A percentile compares a stretch with the other conserved stretches of the same genome.
phyloP scores from a whole-genome alignment of 371 early-diverging fungal genomes.

The Cokeromyces recurvatus region DNA sequence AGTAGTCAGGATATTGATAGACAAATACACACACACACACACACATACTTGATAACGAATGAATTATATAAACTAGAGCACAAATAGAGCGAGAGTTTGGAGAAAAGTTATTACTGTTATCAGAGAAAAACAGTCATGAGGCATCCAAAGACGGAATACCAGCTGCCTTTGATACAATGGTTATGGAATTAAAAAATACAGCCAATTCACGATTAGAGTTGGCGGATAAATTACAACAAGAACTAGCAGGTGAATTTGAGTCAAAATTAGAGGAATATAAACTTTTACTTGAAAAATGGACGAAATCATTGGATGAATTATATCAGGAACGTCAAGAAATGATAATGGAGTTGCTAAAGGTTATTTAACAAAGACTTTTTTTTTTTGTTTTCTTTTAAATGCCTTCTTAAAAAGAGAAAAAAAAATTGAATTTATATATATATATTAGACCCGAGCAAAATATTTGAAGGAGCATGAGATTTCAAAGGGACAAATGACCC shows the following conservation, averaged over 20 bases:
- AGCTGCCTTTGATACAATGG: conserved; percentile 15
- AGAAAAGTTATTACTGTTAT: conserved; percentile 20
- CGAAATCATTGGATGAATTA: conserved; percentile 3
- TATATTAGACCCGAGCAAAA: conserved; percentile 11
- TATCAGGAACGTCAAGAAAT: conserved; percentile 11
- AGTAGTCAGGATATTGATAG: too few relatives aligned
- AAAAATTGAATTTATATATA: background rate
- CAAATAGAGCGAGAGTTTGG: conserved; percentile 32
- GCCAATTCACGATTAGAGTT: conserved; percentile 35
- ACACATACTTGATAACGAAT: too few relatives aligned
- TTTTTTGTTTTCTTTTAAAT: too few relatives aligned
- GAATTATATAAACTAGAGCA: too few relatives aligned
- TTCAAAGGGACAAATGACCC: conserved; percentile 8
- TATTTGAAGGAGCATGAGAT: conserved; percentile 18
- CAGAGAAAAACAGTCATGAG: background rate
- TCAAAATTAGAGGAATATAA: conserved; percentile 12
- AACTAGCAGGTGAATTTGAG: conserved; percentile 18
- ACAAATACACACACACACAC: too few relatives aligned
- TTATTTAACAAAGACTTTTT: background rate
- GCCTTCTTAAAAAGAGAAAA: too few relatives aligned
- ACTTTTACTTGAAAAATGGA: conserved; percentile 19
- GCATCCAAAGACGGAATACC: conserved; percentile 5
- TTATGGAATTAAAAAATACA: conserved; percentile 24
- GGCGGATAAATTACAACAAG: conserved; percentile 16
- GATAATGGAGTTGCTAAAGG: conserved; percentile 15